These are phyloP conservation scores for Aspergillaceae sp. DNA, from an alignment of 2,329 filamentous ascomycete genomes.

Conservation along the genomic window DNA sequence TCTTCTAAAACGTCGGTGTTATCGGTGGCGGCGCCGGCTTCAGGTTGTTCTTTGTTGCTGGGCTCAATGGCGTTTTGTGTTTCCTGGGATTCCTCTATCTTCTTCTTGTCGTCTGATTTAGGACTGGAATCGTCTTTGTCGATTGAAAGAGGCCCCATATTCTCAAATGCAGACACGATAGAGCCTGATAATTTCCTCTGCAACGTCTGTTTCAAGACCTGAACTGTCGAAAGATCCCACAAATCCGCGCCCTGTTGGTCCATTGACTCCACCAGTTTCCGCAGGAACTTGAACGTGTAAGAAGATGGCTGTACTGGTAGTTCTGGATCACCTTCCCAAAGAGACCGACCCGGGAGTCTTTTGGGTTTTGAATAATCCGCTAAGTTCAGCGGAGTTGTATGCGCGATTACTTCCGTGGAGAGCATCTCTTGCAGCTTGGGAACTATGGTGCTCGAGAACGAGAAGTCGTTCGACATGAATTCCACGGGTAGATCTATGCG, in stretches of 20 bases:
- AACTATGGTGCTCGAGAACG: slow-evolving; percentile 54
- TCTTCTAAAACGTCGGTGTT: not conserved
- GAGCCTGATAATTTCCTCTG: slow-evolving; percentile 38
- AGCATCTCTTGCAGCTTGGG: slow-evolving; percentile 57
- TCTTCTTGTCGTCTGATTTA: not conserved
- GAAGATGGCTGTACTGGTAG: slow-evolving; percentile 74
- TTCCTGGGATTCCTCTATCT: not conserved
- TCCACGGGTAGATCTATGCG: slow-evolving; percentile 54
- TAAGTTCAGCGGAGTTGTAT: slow-evolving; percentile 35
- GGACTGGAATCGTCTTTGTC: not conserved
- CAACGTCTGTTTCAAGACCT: slow-evolving; percentile 53
- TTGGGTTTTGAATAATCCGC: slow-evolving; percentile 38
- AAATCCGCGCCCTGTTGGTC: slow-evolving; percentile 62
- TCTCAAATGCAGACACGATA: slow-evolving; percentile 15
- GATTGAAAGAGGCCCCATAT: slow-evolving; percentile 8
- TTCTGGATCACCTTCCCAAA: slow-evolving; percentile 74
- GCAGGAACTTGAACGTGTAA: slow-evolving; percentile 62
- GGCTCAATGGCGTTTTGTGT: not conserved
- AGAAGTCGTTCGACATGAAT: slow-evolving; percentile 30
- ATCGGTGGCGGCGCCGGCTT: not conserved
- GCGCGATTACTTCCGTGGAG: slow-evolving; percentile 43
- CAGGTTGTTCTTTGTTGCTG: slow-evolving; percentile 1
- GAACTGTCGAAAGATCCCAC: slow-evolving; percentile 65
- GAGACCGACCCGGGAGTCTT: slow-evolving; percentile 50
- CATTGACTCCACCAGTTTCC: slow-evolving; percentile 59